Evolutionary conservation across 2,329 filamentous ascomycete genomes (phyloP), one percentile per base, ranked within the genome.

Genomic region (Leptographium lundbergii): DNA sequence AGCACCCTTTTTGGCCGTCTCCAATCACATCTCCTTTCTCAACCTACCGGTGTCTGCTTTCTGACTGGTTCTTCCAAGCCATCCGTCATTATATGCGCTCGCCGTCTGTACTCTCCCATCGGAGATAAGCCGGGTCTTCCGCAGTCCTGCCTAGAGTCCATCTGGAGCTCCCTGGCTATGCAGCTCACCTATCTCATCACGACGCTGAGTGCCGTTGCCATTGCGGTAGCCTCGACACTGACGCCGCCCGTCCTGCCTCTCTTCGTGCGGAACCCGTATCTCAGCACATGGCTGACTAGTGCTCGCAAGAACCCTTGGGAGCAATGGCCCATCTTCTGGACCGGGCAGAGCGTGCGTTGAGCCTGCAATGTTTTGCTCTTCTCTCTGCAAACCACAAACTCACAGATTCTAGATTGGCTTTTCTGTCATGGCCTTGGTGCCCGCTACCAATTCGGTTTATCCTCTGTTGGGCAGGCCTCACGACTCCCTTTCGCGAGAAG

Each of bases 281-380:
- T 84, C 59, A 83, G 79, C 67, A 76, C 79, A 39, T 84, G 81
- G 81, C 68, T 89, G 59, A 76, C 77, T 54, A 79, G 81, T 70
- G 88, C 89, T 48, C 80, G 90, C 64, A 80, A 86, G 59, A 78
- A 79, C 53, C 90, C 90, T 2, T 95, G 89, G 89, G 80, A 83
- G 58, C 81, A 82, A 72, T 95, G 90, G 90, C 90, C 90, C 27
- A 92, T 92, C 70, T 72, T 72, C 61, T 70, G 66, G 67, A 71
- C 68, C 2, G 69, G 68, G 17, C 63, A 67, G 54, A 68, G 67
- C 58, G 69, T 69, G 34, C 11, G 54, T 56, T 47, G 11, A 11
- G 11, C 22, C 11, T n/a, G 10, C 29, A 4, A 54, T 9, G 14
- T 6, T 6, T 19, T 24, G 19, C 22, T 13, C 6, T 22, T 45